Conservation (phyloP, 495 filamentous ascomycete genomes). For the Hyphodiscus hymeniophilus region DNA sequence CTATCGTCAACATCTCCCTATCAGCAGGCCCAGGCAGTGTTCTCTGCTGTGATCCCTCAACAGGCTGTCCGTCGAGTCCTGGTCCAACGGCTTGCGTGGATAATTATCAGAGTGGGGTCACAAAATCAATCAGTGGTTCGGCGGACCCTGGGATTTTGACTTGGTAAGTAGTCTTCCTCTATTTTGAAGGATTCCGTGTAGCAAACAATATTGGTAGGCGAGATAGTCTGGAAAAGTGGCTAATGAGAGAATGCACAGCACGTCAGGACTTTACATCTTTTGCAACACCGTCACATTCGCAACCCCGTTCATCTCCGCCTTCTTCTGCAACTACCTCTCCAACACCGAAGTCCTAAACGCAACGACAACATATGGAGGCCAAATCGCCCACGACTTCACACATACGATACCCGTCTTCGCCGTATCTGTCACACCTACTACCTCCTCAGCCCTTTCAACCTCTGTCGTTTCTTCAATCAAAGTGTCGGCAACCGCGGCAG, state of each 20-base stretch:
- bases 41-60: constrained; percentile 8
- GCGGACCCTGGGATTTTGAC: constrained; percentile 11
- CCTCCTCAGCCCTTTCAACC: constrained; percentile 23
- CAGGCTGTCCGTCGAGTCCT: constrained; percentile 10
- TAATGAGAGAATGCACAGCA: constrained; percentile 6
- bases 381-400: neutral
- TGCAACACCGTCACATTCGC: constrained; percentile 13
- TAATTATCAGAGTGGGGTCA: constrained; percentile 4
- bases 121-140: constrained; percentile 5
- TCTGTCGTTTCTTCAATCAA: neutral
- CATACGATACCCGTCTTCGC: constrained; percentile 1
- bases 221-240: no score
- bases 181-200: no score
- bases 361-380: constrained; percentile 3
- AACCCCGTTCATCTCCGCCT: constrained; percentile 5
- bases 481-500: neutral
- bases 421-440: constrained; percentile 37
- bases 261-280: constrained; percentile 13
- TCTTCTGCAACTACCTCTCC: constrained; percentile 16
- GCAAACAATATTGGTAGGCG: no score
- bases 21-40: neutral
- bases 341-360: neutral
- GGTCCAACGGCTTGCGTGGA: constrained; percentile 13
- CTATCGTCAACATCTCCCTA: neutral
- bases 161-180: constrained; percentile 4